Base-by-base conservation (phyloP, 2,329 filamentous ascomycete genomes). In the Penicillium sp. region DNA sequence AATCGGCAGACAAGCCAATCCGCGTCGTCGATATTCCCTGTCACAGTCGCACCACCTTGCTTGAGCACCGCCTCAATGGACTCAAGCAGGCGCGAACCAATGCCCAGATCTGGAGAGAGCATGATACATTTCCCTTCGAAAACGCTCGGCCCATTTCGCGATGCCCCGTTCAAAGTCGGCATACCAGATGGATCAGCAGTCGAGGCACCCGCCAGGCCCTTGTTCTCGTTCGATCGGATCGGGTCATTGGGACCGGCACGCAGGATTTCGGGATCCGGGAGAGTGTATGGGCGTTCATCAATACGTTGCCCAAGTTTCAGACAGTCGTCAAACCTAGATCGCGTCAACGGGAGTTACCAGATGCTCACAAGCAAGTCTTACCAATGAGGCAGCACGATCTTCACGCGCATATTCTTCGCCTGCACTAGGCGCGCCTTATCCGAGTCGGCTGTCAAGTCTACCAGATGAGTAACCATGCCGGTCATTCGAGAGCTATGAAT, bases 301-400 rank as follows among this genome's bases (percentile, higher is more conserved):
- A 98, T 96, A 49, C 87, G 83, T 68, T 89, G 90, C 40, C 91
- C 90, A 23, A 98, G 80, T 68, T 87, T 93, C 57, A 98, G 80
- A 69, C 93, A 98, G 65, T 96, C 91, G 59, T 97, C 91, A 63
- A 98, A 96, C 89, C 87, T 90, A 52, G 23, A 50, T 53, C 20
- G 40, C 52, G 69, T 60, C 40, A 50, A 35, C 35, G 29, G 23
- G 18, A 39, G 23, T 31, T 26, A 31, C 26, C 11, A 2, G 4
- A 44, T 13, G 13, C 4, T 32, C 14, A 9, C 8, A 7, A n/a
- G 13, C 38, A 36, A 27, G 29, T 46, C 50, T 61, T 72, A 89
- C 88, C 93, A 97, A 64, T 97, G 93, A 29, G 93, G 93, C 42
- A 98, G 75, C 14, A 98, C 87, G 49, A 96, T 85, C 68, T 89